Conservation (phyloP, 169 alveolate species). For the Plasmodium billcollinsi region DNA sequence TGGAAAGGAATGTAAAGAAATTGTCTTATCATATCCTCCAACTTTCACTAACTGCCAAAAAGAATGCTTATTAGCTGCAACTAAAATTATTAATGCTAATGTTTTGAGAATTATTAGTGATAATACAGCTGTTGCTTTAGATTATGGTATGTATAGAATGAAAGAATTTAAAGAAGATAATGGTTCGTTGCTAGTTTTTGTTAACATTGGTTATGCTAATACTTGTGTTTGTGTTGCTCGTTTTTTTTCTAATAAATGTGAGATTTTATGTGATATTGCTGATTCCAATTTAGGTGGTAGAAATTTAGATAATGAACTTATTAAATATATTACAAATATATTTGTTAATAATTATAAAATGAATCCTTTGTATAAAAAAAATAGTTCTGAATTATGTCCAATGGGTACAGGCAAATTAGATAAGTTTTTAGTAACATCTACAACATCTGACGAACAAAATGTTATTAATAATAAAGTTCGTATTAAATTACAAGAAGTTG, state of each 20-base stretch:
- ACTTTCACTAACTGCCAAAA: conserved; percentile 94
- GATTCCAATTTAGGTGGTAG: conserved; percentile 97
- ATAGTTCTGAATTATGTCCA: conserved; percentile 19
- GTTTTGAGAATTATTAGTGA: conserved; percentile 95
- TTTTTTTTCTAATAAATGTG: conserved; percentile 91
- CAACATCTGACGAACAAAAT: conserved; percentile 9
- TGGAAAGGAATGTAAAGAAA: conserved; percentile 84
- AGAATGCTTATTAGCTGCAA: conserved; percentile 94
- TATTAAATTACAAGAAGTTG: conserved; percentile 96
- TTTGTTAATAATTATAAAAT: conserved; percentile 92
- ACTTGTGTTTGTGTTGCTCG: conserved; percentile 92
- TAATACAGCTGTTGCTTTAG: conserved; percentile 96
- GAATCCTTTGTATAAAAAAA: conserved; percentile 89
- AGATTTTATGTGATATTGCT: conserved; percentile 93
- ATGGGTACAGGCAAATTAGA: conserved; percentile 74
- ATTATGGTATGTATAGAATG: conserved; percentile 97
- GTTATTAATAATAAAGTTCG: conserved; percentile 88
- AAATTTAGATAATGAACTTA: conserved; percentile 93
- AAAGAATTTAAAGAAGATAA: conserved; percentile 92
- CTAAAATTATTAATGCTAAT: conserved; percentile 94
- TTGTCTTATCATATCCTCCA: conserved; percentile 92
- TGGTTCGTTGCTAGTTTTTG: conserved; percentile 95
- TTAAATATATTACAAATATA: conserved; percentile 90
- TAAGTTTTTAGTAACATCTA: not conserved
- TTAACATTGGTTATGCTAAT: conserved; percentile 96